phyloP scores from a whole-genome alignment of 2,329 filamentous ascomycete genomes.

The Alternaria arbusti region DNA sequence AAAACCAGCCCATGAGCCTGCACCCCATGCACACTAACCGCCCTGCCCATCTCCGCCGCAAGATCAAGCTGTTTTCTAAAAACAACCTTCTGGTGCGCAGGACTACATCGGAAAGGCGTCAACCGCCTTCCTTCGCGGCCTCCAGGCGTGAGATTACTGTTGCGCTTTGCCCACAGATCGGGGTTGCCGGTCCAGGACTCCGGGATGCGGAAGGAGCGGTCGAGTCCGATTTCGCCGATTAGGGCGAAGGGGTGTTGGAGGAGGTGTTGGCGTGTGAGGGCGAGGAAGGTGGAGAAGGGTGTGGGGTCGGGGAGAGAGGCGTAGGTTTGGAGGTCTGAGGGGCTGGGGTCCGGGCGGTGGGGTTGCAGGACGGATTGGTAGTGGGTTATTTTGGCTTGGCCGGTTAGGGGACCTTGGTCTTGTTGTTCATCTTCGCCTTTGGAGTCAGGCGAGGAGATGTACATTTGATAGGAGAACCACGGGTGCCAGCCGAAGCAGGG shows the following conservation, averaged over 20 bases:
- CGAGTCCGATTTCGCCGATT: slow-evolving; percentile 78
- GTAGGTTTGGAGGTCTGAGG: slow-evolving; percentile 52
- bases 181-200: slow-evolving; percentile 55
- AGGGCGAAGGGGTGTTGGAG: slow-evolving; percentile 67
- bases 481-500: slow-evolving; percentile 89
- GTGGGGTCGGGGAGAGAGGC: slow-evolving; percentile 64
- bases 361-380: slow-evolving; percentile 71
- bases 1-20: slow-evolving; percentile 76
- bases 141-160: slow-evolving; percentile 67
- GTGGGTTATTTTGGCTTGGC: slow-evolving; percentile 61
- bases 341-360: slow-evolving; percentile 31
- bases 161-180: slow-evolving; percentile 49
- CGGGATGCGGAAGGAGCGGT: slow-evolving; percentile 78
- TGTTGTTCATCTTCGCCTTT: slow-evolving; percentile 5
- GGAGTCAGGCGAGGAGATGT: slow-evolving; percentile 43
- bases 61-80: slow-evolving; percentile 73
- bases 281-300: slow-evolving; percentile 65
- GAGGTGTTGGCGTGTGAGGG: slow-evolving; percentile 63
- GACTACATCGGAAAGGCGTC: slow-evolving; percentile 70
- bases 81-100: slow-evolving; percentile 72
- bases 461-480: slow-evolving; percentile 83
- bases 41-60: slow-evolving; percentile 69
- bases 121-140: slow-evolving; percentile 72
- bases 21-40: slow-evolving; percentile 75
- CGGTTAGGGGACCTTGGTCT: slow-evolving; percentile 54